phyloP scores from a whole-genome alignment of 441 rosid species.

The Sinapis alba region DNA sequence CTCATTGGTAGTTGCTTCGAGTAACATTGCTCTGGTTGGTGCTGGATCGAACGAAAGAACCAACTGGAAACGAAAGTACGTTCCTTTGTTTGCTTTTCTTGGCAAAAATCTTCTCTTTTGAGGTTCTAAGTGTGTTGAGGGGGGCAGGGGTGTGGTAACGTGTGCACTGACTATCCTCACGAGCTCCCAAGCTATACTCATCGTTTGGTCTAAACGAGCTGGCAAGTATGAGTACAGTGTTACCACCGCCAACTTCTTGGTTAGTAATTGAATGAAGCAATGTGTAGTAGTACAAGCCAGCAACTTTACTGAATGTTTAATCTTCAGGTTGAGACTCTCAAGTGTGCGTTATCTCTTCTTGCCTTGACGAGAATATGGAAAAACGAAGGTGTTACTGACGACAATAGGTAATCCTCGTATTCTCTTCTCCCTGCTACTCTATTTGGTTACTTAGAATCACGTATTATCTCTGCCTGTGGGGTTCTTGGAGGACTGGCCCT shows the following conservation, averaged over 20 bases:
- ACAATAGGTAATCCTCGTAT: conserved; percentile 59
- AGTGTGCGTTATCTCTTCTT: conserved; percentile 81
- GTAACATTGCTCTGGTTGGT: conserved; percentile 43
- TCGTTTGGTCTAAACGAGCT: conserved; percentile 99
- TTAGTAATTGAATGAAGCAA: conserved; percentile 40
- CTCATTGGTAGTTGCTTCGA: conserved; percentile 21
- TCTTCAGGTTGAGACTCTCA: conserved; percentile 85
- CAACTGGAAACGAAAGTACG: conserved; percentile 89
- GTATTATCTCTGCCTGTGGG: not conserved
- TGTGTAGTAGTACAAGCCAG: not conserved
- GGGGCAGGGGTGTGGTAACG: conserved; percentile 68
- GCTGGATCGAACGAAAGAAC: conserved; percentile 47
- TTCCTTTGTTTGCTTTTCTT: not conserved
- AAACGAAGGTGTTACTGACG: conserved; percentile 82
- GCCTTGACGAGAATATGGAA: conserved; percentile 87
- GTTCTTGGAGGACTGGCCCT: not conserved
- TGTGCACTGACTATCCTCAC: conserved; percentile 84
- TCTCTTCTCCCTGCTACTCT: not conserved
- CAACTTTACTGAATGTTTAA: not conserved
- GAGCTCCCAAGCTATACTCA: conserved; percentile 94
- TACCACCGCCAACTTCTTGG: conserved; percentile 93
- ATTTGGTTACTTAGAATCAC: not conserved
- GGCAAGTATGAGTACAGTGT: conserved; percentile 96
- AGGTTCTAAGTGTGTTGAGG: not conserved
- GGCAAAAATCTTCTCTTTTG: not conserved